Evolutionary conservation across 208 protist species (phyloP).

Genomic region (Leishmania martiniquensis): DNA sequence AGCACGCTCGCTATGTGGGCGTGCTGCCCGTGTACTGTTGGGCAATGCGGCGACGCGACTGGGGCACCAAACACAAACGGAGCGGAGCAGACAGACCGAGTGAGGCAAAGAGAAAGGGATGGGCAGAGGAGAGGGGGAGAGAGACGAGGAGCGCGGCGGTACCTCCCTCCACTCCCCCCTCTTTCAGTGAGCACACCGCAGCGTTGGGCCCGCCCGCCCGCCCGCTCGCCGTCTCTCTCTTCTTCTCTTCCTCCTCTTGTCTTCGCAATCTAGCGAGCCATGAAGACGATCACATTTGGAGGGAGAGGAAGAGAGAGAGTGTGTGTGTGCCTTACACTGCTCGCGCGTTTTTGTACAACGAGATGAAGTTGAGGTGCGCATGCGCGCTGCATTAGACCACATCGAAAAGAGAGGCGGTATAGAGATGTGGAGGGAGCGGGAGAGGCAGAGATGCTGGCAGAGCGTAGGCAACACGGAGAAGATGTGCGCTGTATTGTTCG

Average conservation of each 20-base stretch:
- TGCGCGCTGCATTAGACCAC: neutral
- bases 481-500: neutral
- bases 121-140: neutral
- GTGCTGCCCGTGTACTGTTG: neutral
- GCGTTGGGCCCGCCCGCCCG: too few species aligned
- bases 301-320: too few species aligned
- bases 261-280: neutral
- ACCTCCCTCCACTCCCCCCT: too few species aligned
- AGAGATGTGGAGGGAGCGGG: neutral
- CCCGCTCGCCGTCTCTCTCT: too few species aligned
- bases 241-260: too few species aligned
- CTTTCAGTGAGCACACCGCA: too few species aligned
- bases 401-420: too few species aligned
- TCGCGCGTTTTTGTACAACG: neutral
- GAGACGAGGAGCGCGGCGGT: neutral
- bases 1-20: neutral
- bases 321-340: neutral
- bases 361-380: neutral
- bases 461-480: neutral
- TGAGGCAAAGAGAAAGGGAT: neutral
- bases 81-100: neutral
- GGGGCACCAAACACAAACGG: neutral
- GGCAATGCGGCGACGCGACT: neutral
- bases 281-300: neutral
- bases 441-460: neutral